Percentiles rank a stretch among this genome's conserved stretches.
phyloP scores from a whole-genome alignment of 2,329 filamentous ascomycete genomes.

The Microascus cirrosus region DNA sequence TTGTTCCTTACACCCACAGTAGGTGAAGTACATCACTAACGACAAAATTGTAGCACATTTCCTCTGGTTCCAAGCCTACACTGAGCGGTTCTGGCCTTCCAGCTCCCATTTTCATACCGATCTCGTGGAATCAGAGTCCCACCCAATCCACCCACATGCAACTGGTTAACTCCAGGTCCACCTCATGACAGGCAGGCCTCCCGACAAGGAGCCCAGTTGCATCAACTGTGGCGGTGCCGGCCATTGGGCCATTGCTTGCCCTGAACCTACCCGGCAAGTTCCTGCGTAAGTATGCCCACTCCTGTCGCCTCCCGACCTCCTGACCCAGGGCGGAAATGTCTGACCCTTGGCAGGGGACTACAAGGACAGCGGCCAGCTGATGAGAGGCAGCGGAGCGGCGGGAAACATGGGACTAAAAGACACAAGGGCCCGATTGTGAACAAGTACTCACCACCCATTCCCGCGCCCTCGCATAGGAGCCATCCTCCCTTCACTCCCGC shows the following conservation, averaged over 20 bases:
- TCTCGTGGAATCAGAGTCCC: background rate
- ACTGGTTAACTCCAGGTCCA: background rate
- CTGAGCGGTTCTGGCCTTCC: background rate
- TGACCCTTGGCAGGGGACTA: slow-evolving; percentile 17
- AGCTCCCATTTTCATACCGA: background rate
- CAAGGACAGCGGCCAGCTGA: background rate
- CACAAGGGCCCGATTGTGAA: slow-evolving; percentile 21
- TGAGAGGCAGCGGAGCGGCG: background rate
- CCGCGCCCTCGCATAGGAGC: slow-evolving; percentile 7
- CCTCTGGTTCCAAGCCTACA: background rate
- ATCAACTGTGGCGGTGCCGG: slow-evolving; percentile 41
- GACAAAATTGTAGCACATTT: too few relatives aligned
- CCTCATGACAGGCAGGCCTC: background rate
- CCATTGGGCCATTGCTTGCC: slow-evolving; percentile 43
- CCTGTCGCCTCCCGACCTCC: slow-evolving; percentile 1
- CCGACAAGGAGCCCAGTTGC: slow-evolving; percentile 26
- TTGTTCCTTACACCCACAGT: too few relatives aligned
- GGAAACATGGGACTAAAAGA: background rate
- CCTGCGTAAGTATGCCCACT: slow-evolving; percentile 32
- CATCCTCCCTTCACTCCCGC: slow-evolving; percentile 4
- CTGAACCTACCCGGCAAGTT: slow-evolving; percentile 33
- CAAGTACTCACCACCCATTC: slow-evolving; percentile 19
- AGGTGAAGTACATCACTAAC: too few relatives aligned
- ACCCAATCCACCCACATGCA: background rate
- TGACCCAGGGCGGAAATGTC: too few relatives aligned